Base-by-base conservation (phyloP, 768 basidiomycete species). In the Xerocomus potaroensis region DNA sequence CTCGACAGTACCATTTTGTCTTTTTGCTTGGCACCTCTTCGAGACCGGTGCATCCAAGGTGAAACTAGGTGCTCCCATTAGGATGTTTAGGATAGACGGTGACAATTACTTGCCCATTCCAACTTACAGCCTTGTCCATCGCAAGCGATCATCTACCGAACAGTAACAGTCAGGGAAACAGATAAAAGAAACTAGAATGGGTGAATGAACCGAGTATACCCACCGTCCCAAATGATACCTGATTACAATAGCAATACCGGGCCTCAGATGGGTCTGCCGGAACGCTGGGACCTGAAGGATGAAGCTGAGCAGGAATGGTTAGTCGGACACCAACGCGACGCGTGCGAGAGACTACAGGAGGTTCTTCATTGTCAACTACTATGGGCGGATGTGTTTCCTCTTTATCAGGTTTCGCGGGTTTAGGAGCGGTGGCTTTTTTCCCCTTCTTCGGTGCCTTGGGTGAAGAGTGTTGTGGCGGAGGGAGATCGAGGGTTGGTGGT, bases 221-320 rank as follows among this genome's bases (percentile, higher is more conserved):
- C 57, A 87, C 87, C 65, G 85, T 82, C 57, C 91, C 92, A 60
- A 79, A 91, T 16, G 85, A 89, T 26, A 82, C 78, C 51, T 83
- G 75, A 54, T 86, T 74, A 66, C 92, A 95, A 61, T 82, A 84
- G 64, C 92, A 95, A 64, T 89, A 96, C 27, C 78, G 69, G 41
- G 59, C 69, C 61, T 89, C 82, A 49, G 71, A 71, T 27, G 74
- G 70, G 54, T 78, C 72, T 16, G 44, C 58, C 11, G 53, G 59
- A 19, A 57, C 55, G 34, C 27, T 47, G 27, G 65, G 65, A 16
- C 34, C 54, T 1, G 30, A 19, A 3, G 41, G 49, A 16, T 35
- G 47, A 22, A 55, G 52, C 16, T 64, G 57, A 6, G 66, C 64
- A 14, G 73, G 69, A n/a, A 72, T 57, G 15, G 65, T 70, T 18